Evolutionary conservation across 345 rosid genomes (phyloP), one percentile per base, ranked within the genome.

Genomic region (Aegle marmelos): DNA sequence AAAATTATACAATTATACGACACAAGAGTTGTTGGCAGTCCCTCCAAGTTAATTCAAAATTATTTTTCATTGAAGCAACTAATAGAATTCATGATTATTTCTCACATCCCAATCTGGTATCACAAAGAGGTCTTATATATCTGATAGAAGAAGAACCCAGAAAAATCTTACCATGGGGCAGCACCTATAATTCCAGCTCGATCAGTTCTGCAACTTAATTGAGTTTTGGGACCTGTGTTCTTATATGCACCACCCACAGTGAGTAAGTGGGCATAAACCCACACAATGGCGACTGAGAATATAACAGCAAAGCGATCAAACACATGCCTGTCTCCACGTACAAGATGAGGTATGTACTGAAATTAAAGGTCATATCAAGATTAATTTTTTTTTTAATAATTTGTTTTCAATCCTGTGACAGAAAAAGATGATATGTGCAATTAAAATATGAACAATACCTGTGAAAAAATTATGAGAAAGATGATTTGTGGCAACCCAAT

Each of bases 221-320:
- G 98, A 75, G 98, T 95, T 58, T 84, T 91, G 37, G 71, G 80
- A 41, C 85, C 91, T 19, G 92, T 27, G 64, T 92, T 81, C 84
- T 89, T 95, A 80, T 95, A 93, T n/a, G 98, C 95, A 39, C 97
- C 99, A 33, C 99, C 93, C 27, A 93, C 90, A 0, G 99, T 95
- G 37, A 95, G 98, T 37, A 95, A 86, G 84, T 95, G 95, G 50
- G 99, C 97, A 83, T 95, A 95, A 65, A 95, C 75, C 99, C 99
- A 95, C 33, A 93, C 97, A 45, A 95, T 89, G 34, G 82, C 84
- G 36, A 95, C 96, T 16, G 99, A 92, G 86, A 91, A 88, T 85
- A 95, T 85, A 74, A 95, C 97, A 58, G 99, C 94, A 85, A 93
- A 93, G 61, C 97, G 90, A 74, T 93, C 89, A 78, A 90, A 91